Conservation (phyloP, 805 yeast species). For the Millerozyma miso region DNA sequence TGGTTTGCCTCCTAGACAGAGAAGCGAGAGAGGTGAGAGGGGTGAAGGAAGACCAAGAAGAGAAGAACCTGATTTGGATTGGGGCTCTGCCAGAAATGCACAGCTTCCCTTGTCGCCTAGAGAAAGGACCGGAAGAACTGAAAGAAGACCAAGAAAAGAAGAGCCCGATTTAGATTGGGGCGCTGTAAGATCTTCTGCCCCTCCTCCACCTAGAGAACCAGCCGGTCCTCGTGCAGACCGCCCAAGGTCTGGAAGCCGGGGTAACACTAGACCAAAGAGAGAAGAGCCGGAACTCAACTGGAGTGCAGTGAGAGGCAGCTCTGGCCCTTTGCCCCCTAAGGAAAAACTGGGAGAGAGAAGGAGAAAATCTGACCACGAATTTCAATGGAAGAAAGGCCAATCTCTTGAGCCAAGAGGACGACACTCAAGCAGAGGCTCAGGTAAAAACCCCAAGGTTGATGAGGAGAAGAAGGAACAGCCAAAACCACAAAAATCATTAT, state of each 20-base stretch:
- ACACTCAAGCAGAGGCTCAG: constrained; percentile 5
- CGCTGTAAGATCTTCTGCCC: constrained; percentile 34
- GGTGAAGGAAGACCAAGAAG: constrained; percentile 24
- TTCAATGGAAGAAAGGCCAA: constrained; percentile 39
- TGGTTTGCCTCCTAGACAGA: constrained; percentile 33
- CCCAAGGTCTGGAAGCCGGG: constrained; percentile 15
- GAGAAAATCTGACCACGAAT: constrained; percentile 21
- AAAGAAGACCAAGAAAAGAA: constrained; percentile 36
- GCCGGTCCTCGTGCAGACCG: constrained; percentile 14
- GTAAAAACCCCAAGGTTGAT: constrained; percentile 10
- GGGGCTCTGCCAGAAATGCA: constrained; percentile 40
- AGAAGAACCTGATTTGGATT: constrained; percentile 42
- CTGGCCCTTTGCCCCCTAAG: constrained; percentile 23
- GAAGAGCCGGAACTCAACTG: constrained; percentile 41
- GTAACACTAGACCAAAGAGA: constrained; percentile 25
- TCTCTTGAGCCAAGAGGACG: constrained; percentile 17
- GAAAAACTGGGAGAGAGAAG: constrained; percentile 22
- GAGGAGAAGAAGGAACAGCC: constrained; percentile 17
- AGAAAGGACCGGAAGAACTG: constrained; percentile 24
- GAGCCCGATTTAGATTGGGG: constrained; percentile 64
- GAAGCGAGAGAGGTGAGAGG: constrained; percentile 18
- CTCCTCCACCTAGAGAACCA: constrained; percentile 22
- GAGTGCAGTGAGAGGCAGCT: constrained; percentile 33
- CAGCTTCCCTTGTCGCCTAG: constrained; percentile 27
- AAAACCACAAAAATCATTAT: constrained; percentile 33